A percentile compares a stretch with the other conserved stretches of the same genome.
phyloP scores from a whole-genome alignment of 768 basidiomycete species.

The Phylloporus rhodoxanthus region DNA sequence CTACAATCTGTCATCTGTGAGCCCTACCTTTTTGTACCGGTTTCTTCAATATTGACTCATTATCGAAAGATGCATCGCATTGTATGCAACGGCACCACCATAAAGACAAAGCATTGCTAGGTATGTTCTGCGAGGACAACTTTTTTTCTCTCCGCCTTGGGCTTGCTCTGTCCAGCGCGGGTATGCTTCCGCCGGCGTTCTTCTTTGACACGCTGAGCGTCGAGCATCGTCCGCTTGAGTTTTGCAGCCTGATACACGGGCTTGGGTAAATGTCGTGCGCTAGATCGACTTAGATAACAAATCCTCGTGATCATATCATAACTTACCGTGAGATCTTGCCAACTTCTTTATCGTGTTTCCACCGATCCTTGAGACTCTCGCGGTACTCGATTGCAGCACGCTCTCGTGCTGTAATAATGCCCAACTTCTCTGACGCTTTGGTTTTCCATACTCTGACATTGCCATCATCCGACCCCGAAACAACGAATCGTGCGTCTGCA shows the following conservation, averaged over 20 bases:
- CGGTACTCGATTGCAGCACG: constrained; percentile 91
- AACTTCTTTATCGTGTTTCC: constrained; percentile 81
- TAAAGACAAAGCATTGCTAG: constrained; percentile 18
- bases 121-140: constrained; percentile 75
- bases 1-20: not conserved
- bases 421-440: constrained; percentile 86
- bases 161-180: constrained; percentile 77
- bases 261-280: constrained; percentile 80
- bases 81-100: constrained; percentile 4
- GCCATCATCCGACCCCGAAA: constrained; percentile 91
- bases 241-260: constrained; percentile 83
- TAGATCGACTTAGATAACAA: constrained; percentile 23
- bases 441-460: constrained; percentile 96
- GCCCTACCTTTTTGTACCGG: not conserved
- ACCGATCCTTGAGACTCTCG: constrained; percentile 78
- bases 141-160: constrained; percentile 88
- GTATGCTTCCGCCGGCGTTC: constrained; percentile 89
- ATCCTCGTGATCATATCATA: not conserved
- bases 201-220: constrained; percentile 84
- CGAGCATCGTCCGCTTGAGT: constrained; percentile 91
- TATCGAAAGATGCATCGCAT: constrained; percentile 4
- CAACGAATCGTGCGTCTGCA: constrained; percentile 83
- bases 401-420: constrained; percentile 85
- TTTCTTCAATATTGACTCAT: not conserved
- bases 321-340: constrained; percentile 74